A percentile compares a stretch with the other conserved stretches of the same genome.
These are phyloP conservation scores for Erigeron philadelphicus DNA, from an alignment of 140 eudicot genomes.

Conservation along the genomic window DNA sequence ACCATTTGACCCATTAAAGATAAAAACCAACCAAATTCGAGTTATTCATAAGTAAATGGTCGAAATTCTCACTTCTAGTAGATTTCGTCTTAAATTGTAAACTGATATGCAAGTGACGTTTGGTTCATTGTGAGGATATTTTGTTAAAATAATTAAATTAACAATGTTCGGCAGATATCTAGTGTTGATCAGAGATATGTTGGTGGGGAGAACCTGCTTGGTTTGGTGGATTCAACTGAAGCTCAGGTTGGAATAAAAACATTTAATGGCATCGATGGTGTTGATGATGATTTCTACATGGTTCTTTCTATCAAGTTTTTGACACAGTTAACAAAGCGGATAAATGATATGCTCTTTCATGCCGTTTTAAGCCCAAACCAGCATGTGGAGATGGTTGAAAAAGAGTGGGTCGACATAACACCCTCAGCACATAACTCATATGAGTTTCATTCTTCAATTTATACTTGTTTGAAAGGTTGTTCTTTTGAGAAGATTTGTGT, in stretches of 20 bases:
- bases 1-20: not conserved
- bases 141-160: not conserved
- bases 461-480: slow-evolving; percentile 45
- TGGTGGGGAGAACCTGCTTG: slow-evolving; percentile 45
- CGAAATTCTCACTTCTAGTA: not conserved
- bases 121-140: not conserved
- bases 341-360: slow-evolving; percentile 39
- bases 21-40: not conserved
- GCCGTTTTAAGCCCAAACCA: slow-evolving; percentile 40
- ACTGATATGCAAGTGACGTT: slow-evolving; percentile 1
- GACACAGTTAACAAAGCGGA: slow-evolving; percentile 39
- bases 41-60: not conserved
- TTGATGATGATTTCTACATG: slow-evolving; percentile 50
- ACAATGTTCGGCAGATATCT: slow-evolving; percentile 46
- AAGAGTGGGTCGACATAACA: slow-evolving; percentile 63
- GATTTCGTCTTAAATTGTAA: not conserved
- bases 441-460: slow-evolving; percentile 65
- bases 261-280: slow-evolving; percentile 28
- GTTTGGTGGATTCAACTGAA: slow-evolving; percentile 50
- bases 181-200: slow-evolving; percentile 31
- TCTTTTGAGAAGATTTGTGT: slow-evolving; percentile 47
- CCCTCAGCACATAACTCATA: slow-evolving; percentile 66
- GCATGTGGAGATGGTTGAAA: slow-evolving; percentile 55
- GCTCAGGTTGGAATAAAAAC: slow-evolving; percentile 55
- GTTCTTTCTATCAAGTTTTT: slow-evolving; percentile 50